phyloP scores from a whole-genome alignment of 2,329 filamentous ascomycete species.

The Arthrinium puccinioides region DNA sequence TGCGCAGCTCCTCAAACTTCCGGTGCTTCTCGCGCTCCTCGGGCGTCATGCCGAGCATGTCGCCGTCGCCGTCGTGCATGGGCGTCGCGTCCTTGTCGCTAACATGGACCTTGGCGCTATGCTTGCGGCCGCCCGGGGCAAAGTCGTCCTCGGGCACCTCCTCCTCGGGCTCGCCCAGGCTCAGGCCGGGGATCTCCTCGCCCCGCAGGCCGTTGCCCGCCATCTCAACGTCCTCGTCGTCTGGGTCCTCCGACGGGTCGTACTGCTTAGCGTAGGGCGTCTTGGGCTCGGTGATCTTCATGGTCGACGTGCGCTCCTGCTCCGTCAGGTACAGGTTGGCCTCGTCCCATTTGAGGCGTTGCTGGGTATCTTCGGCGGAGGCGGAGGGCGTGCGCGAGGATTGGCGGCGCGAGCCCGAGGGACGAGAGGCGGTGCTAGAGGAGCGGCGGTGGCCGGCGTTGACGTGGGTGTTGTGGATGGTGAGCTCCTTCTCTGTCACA shows the following conservation, averaged over 20 bases:
- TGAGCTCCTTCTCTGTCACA: constrained; percentile 76
- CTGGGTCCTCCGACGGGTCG: constrained; percentile 81
- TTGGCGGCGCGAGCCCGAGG: constrained; percentile 61
- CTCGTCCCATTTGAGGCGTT: constrained; percentile 95
- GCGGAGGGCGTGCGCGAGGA: constrained; percentile 46
- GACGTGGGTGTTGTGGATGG: constrained; percentile 85
- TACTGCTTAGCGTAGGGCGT: constrained; percentile 93
- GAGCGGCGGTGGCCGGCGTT: constrained; percentile 87
- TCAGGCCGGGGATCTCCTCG: constrained; percentile 85
- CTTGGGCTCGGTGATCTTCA: constrained; percentile 99
- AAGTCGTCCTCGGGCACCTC: constrained; percentile 44
- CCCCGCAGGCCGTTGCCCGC: constrained; percentile 38
- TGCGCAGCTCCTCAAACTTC: constrained; percentile 83
- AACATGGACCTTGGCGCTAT: constrained; percentile 68
- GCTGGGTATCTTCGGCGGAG: constrained; percentile 43
- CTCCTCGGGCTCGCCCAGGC: constrained; percentile 88
- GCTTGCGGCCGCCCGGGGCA: constrained; percentile 25
- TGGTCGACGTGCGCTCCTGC: constrained; percentile 88
- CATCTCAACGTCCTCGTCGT: constrained; percentile 68
- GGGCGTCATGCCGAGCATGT: constrained; percentile 44
- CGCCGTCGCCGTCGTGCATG: constrained; percentile 54
- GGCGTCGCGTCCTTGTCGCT: constrained; percentile 48
- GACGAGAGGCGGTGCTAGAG: constrained; percentile 63
- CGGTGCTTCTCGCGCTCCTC: constrained; percentile 88
- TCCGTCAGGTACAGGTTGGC: constrained; percentile 95